Evolutionary conservation across 2,329 filamentous ascomycete species (phyloP), one percentile per base, ranked within the genome.

Genomic region (Thelonectria discophora): DNA sequence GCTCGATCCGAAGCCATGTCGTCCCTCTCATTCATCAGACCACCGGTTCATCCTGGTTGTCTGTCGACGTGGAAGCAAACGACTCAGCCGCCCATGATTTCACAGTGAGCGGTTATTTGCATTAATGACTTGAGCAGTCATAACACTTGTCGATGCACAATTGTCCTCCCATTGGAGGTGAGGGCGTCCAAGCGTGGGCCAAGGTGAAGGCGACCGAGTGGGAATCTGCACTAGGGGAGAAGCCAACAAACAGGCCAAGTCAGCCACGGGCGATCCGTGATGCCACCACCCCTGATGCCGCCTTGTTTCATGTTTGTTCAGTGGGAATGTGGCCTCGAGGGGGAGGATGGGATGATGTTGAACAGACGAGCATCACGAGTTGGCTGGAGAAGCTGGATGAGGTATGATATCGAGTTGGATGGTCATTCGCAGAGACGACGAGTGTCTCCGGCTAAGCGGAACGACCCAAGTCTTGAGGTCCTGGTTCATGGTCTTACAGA

Each of bases 241-340:
- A 37, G 54, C 37, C 21, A 57, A 17, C 43, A 40, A 50, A 20
- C 45, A n/a, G 12, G 27, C 13, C 20, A 49, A 32, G 47, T n/a
- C 49, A 57, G 17, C 52, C 32, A 45, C 15, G 13, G 24, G 12
- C 34, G 34, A 37, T 37, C 34, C 34, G 34, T 37, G 24, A n/a
- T 24, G 32, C 30, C 52, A 21, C 34, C 34, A 39, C 46, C 37
- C 46, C 20, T 39, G 30, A 34, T 27, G 45, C 45, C 18, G 39
- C 43, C 21, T 3, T 54, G 58, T 60, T 60, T 60, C 58, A 60
- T 52, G 58, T 60, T 56, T 56, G 58, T 56, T 60, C 58, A 60
- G 58, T 60, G 58, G 56, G 50, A 58, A 53, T 49, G 27, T 18
- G 43, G 54, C 27, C 10, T 24, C 39, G 32, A 32, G n/a, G 24